Evolutionary conservation across 192 early-diverging fungal species (phyloP), one percentile per base, ranked within the genome.

Genomic region (Anaeromyces robustus): DNA sequence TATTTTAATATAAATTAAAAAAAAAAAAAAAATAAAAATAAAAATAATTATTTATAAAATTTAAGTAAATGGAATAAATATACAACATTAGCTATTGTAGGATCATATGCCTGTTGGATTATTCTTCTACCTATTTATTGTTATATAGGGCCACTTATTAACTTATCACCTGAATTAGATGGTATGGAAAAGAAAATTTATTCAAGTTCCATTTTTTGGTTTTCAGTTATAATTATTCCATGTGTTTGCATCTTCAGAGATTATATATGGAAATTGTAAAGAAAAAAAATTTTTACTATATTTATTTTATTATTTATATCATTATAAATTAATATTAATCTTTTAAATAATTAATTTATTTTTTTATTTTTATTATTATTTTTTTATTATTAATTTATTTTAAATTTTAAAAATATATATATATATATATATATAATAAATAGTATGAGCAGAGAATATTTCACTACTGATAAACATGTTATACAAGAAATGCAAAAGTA

Each of bases 401-500:
- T n/a, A n/a, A n/a, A n/a, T n/a, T n/a, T n/a, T n/a, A n/a, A n/a
- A n/a, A n/a, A n/a, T n/a, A n/a, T n/a, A n/a, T n/a, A n/a, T n/a
- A n/a, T n/a, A n/a, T 34, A 7, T 34, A 7, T 34, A 34, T 7
- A 34, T 7, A 34, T 7, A 34, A 7, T 34, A 7, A 34, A 34
- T 7, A 95, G 94, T 85, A 86, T 88, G 82, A 92, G 91, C 83
- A 91, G 96, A 43, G 94, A 94, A 87, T 94, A 94, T 84, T 85
- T 88, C 37, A 91, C 96, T 30, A 82, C 91, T 78, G 88, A 92
- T 18, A 97, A 98, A 85, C 98, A 99, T 83, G 94, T 96, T 84
- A 94, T 98, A 41, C 97, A 98, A 86, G 98, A 99, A 87, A 99
- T 99, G 81, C 94, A 98, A 86, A 98, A 97, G 86, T 95, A 93